Evolutionary conservation across 495 filamentous ascomycete genomes (phyloP).

Genomic region (Tirmania nivea): DNA sequence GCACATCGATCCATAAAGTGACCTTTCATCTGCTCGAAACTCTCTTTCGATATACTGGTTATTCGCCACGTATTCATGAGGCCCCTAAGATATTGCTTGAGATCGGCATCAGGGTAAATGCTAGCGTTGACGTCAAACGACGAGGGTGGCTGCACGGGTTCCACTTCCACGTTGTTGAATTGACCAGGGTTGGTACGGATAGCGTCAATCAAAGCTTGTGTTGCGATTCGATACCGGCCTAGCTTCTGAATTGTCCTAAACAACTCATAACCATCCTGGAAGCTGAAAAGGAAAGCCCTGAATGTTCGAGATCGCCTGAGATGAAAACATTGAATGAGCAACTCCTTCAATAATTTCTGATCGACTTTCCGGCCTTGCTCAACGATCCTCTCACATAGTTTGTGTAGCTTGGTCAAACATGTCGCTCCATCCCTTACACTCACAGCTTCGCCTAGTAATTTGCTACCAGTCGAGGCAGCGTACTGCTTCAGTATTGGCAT

Average conservation of each 20-base stretch:
- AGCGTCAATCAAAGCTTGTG: conserved; percentile 8
- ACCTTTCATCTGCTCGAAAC: conserved; percentile 4
- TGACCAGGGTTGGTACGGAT: conserved; percentile 7
- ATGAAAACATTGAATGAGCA: neutral
- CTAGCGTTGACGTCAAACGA: conserved; percentile 4
- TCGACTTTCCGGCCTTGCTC: neutral
- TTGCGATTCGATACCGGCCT: conserved; percentile 15
- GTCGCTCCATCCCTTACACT: neutral
- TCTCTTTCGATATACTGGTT: neutral
- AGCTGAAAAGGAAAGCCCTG: conserved; percentile 7
- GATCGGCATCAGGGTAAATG: conserved; percentile 3
- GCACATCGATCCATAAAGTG: conserved; percentile 14
- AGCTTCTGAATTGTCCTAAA: conserved; percentile 18
- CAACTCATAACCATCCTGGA: conserved; percentile 6
- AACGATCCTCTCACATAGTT: conserved; percentile 15
- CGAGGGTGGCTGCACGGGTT: conserved; percentile 5
- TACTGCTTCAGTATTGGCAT: neutral
- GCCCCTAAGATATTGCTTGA: neutral
- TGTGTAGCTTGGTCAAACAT: conserved; percentile 9
- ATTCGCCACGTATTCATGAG: neutral
- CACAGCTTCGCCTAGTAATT: neutral
- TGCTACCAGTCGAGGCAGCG: conserved; percentile 1
- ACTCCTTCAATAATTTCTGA: neutral
- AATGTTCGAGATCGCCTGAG: conserved; percentile 5
- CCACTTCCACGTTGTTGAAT: conserved; percentile 9